phyloP scores from a whole-genome alignment of 2,329 filamentous ascomycete species.

The Diaporthe sp. region DNA sequence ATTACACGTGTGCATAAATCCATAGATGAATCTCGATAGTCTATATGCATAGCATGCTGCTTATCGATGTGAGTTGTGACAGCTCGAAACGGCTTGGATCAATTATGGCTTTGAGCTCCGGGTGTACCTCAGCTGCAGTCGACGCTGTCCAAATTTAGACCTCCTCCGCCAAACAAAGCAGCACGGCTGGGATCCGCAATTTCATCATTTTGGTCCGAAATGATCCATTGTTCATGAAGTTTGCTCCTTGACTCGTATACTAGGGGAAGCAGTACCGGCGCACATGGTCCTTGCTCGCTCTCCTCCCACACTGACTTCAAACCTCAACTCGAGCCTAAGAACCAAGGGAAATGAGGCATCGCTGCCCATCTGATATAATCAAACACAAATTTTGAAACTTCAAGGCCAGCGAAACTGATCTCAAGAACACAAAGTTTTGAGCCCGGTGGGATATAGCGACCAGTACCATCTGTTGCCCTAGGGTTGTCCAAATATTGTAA shows the following conservation, averaged over 20 bases:
- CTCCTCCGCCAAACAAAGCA: background rate
- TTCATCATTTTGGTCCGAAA: background rate
- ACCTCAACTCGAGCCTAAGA: background rate
- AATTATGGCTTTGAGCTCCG: background rate
- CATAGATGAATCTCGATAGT: too few species aligned
- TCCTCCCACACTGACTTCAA: background rate
- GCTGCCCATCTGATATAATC: too few species aligned
- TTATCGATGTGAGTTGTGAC: background rate
- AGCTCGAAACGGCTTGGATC: background rate
- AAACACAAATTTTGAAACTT: background rate
- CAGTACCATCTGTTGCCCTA: background rate
- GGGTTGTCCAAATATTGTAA: background rate
- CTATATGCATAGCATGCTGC: background rate
- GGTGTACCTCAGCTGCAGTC: fast-evolving
- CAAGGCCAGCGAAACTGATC: background rate
- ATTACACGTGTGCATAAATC: too few species aligned
- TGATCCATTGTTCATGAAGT: background rate
- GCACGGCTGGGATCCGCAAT: background rate
- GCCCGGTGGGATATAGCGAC: background rate
- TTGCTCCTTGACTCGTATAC: background rate
- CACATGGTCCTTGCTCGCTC: background rate
- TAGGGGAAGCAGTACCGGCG: too few species aligned
- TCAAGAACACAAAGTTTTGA: background rate
- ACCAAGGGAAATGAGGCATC: too few species aligned
- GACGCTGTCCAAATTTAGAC: background rate